Evolutionary conservation across 805 yeast species (phyloP).

Genomic region (Kockiozyma suomiensis): DNA sequence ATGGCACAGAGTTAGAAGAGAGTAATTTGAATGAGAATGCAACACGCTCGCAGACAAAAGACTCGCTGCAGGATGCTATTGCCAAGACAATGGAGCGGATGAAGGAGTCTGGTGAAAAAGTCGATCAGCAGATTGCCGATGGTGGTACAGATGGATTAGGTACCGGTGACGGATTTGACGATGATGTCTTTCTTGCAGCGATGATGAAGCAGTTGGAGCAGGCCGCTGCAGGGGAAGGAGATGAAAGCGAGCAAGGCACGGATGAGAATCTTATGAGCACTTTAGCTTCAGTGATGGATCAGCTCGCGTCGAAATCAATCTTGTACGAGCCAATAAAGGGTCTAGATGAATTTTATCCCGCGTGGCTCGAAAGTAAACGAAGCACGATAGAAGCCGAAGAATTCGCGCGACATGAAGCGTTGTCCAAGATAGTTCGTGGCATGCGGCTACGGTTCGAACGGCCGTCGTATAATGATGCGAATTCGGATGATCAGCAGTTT

Average conservation of each 20-base stretch:
- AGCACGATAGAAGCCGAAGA: slow-evolving; percentile 52
- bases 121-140: slow-evolving; percentile 57
- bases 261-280: slow-evolving; percentile 66
- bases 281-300: slow-evolving; percentile 72
- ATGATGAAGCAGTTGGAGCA: slow-evolving; percentile 62
- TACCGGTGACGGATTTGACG: slow-evolving; percentile 35
- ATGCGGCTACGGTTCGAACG: slow-evolving; percentile 70
- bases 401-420: slow-evolving; percentile 57
- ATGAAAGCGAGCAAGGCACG: slow-evolving; percentile 45
- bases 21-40: slow-evolving; percentile 33
- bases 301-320: slow-evolving; percentile 80
- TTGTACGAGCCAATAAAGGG: slow-evolving; percentile 88
- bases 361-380: slow-evolving; percentile 62
- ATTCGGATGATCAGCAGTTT: slow-evolving; percentile 49
- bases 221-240: slow-evolving; percentile 45
- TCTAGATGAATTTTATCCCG: slow-evolving; percentile 69
- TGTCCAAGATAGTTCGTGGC: slow-evolving; percentile 60
- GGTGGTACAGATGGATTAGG: slow-evolving; percentile 1
- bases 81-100: slow-evolving; percentile 78
- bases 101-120: slow-evolving; percentile 71
- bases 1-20: neutral
- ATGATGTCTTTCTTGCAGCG: slow-evolving; percentile 60
- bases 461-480: slow-evolving; percentile 59
- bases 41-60: slow-evolving; percentile 3
- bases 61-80: slow-evolving; percentile 67